Conservation (phyloP, 495 filamentous ascomycete genomes). For the Chaetomium fimeti region DNA sequence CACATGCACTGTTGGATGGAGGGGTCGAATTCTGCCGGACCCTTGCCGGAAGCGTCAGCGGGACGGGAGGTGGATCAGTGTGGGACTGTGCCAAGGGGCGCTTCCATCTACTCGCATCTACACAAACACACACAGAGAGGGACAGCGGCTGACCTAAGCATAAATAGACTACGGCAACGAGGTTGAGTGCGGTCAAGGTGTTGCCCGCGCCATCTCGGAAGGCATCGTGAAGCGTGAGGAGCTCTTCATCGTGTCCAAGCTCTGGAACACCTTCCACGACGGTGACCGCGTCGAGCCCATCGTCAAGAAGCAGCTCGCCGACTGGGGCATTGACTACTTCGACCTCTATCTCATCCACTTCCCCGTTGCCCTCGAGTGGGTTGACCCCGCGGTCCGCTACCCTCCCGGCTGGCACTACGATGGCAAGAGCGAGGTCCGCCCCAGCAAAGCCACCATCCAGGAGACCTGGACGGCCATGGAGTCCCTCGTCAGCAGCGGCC, state of each 20-base stretch:
- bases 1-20: constrained; percentile 25
- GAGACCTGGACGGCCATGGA: constrained; percentile 92
- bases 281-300: constrained; percentile 70
- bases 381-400: constrained; percentile 73
- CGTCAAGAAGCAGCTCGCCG: constrained; percentile 66
- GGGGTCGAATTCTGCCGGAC: constrained; percentile 25
- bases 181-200: constrained; percentile 75
- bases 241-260: constrained; percentile 88
- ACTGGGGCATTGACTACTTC: constrained; percentile 85
- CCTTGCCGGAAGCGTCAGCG: constrained; percentile 21
- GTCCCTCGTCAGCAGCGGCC: constrained; percentile 63
- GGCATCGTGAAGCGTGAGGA: constrained; percentile 82
- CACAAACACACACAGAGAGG: neutral
- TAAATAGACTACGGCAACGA: constrained; percentile 83
- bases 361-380: constrained; percentile 75
- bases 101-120: neutral
- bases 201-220: constrained; percentile 83
- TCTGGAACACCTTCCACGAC: constrained; percentile 90
- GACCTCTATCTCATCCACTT: constrained; percentile 83
- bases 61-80: constrained; percentile 9
- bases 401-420: constrained; percentile 74
- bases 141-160: constrained; percentile 23
- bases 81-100: constrained; percentile 8
- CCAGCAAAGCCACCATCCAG: constrained; percentile 70
- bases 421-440: constrained; percentile 53